phyloP scores from a whole-genome alignment of 164 flowering plant species.

The Warburgia ugandensis region DNA sequence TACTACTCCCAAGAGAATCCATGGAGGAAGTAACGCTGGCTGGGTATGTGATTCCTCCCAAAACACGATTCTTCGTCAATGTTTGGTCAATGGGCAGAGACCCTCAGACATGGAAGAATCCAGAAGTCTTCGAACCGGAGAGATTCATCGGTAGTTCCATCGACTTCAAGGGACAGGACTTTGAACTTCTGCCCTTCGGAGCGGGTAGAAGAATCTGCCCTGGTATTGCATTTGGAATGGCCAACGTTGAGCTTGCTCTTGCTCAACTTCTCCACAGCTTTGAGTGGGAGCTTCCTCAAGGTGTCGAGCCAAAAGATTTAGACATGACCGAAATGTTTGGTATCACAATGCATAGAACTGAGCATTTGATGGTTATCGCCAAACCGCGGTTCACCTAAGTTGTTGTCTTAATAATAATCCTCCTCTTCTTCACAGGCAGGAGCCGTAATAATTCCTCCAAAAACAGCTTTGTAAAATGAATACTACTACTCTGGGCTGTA shows the following conservation, averaged over 20 bases:
- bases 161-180: constrained; percentile 41
- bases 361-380: neutral
- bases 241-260: constrained; percentile 5
- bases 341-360: neutral
- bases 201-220: constrained; percentile 9
- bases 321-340: constrained; percentile 8
- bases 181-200: constrained; percentile 21
- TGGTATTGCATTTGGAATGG: constrained; percentile 4
- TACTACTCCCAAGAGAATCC: constrained; percentile 47
- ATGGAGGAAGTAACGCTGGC: constrained; percentile 26
- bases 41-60: too few species aligned
- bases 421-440: too few species aligned
- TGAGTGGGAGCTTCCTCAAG: constrained; percentile 7
- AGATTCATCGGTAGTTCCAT: constrained; percentile 35
- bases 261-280: constrained; percentile 6
- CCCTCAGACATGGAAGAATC: constrained; percentile 33
- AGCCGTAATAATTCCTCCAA: too few species aligned
- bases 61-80: constrained; percentile 38
- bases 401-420: too few species aligned
- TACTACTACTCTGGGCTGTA: too few species aligned
- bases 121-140: constrained; percentile 40
- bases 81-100: constrained; percentile 53
- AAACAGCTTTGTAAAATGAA: too few species aligned
- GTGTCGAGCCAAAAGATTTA: neutral
- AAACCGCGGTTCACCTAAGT: too few species aligned